Evolutionary conservation across 371 early-diverging fungal genomes (phyloP), one percentile per base, ranked within the genome.

Genomic region (Syncephalastrum monosporum): DNA sequence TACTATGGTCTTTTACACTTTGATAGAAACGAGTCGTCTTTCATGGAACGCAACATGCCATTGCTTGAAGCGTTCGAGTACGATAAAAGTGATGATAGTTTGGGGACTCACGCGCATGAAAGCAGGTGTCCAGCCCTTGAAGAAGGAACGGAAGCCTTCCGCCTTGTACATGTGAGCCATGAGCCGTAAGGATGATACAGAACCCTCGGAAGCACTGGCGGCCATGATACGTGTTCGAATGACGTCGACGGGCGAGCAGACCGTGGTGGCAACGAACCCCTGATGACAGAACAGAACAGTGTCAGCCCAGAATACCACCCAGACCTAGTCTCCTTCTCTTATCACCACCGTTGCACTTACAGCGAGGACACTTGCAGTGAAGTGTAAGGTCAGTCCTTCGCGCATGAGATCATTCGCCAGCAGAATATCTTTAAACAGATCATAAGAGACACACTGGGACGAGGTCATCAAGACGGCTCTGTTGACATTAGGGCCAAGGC

Each of bases 191-290:
- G 73, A 59, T 10, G 69, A 69, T 12, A 82, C 73, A 47, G 79
- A 77, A 6, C 45, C 49, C 13, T 64, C 70, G 24, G 65, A 61
- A 15, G 56, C 67, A 10, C 68, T 79, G 23, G 82, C 76, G 16
- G 65, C 58, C 91, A 90, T 90, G 48, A 89, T 75, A 19, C 91
- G 80, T 0, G 89, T 89, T 66, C 90, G 90, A 50, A 88, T 76
- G 15, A 91, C 91, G 64, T 91, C 91, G 1, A 85, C 74, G 12
- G 89, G 87, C 13, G 84, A 79, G 17, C 81, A 81, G 1, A 79
- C 81, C 0, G 91, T 90, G 8, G 91, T 91, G 0, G 91, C 87
- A 5, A 90, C 82, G 47, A 91, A 73, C 23, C 87, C 88, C 50
- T 72, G 38, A 33, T 33, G 10, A 60, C 47, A 41, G 12, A 50